phyloP scores from a whole-genome alignment of 2,329 filamentous ascomycete species.

The Tolypocladium pustulatum region DNA sequence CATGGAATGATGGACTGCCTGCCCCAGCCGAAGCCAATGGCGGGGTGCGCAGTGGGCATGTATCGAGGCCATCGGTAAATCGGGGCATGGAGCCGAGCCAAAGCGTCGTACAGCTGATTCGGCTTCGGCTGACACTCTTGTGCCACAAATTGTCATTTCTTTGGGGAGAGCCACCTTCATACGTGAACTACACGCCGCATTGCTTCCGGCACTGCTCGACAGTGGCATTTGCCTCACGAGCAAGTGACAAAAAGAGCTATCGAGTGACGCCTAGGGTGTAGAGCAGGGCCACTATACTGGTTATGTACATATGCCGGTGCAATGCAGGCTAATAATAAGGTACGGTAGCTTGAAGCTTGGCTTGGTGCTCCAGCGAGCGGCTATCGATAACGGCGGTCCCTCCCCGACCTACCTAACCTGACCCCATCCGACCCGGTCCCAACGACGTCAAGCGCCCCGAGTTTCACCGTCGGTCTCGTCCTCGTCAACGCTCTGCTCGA shows the following conservation, averaged over 20 bases:
- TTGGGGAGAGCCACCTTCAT: not conserved
- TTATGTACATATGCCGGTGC: not conserved
- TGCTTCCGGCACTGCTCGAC: too few relatives aligned
- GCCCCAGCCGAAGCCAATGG: not conserved
- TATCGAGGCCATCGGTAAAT: not conserved
- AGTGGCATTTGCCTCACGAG: too few relatives aligned
- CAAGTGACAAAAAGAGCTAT: too few relatives aligned
- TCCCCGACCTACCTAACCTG: too few relatives aligned
- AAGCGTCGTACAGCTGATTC: not conserved
- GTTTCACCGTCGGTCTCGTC: not conserved
- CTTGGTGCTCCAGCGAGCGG: not conserved
- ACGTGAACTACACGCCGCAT: not conserved
- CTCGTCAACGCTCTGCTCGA: not conserved
- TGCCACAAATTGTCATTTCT: not conserved
- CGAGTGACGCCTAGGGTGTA: not conserved
- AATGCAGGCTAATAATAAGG: not conserved
- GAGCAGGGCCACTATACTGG: not conserved
- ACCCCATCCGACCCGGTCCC: not conserved
- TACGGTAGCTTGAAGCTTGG: not conserved
- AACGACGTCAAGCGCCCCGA: not conserved
- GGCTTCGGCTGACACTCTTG: not conserved
- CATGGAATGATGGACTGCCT: too few relatives aligned
- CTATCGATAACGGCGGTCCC: not conserved
- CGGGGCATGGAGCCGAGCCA: not conserved
- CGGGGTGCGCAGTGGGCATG: not conserved